Base-by-base conservation (phyloP, 345 rosid genomes). In the Aurinia saxatilis region DNA sequence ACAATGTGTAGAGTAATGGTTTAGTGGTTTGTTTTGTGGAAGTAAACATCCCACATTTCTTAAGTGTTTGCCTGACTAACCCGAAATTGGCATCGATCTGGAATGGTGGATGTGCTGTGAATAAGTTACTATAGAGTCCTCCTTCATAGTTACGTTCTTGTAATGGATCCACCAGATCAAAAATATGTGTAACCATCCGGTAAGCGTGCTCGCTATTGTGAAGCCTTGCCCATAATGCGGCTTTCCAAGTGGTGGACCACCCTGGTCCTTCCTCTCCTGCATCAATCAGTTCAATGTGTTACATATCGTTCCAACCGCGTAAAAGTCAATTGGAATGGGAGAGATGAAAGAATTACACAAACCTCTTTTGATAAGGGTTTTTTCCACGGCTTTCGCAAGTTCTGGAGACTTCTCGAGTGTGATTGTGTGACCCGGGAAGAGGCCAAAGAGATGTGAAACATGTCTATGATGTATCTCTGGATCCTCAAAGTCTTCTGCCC, bases 21-120 rank as follows among this genome's bases (percentile, higher is more conserved):
- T 46, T 36, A 66, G 7, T 33, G 19, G 33, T 1, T 63, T 30
- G 50, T 38, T 6, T 21, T 10, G 48, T 37, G 14, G 9, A 52
- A 54, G 46, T 23, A 21, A 21, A n/a, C 46, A 52, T 53, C 10
- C 42, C 21, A 41, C 34, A 64, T 10, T 4, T 40, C 49, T 50
- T 34, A 8, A 40, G 0, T 30, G 33, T 45, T 55, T 11, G 37
- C 16, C 70, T 77, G 50, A 50, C 81, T 81, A 77, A 93, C 99
- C 97, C 99, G 9, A 85, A 87, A 71, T 93, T 93, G 49, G 92
- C 96, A 65, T 93, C 99, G n/a, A 93, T 93, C 77, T 90, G 97
- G 74, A 93, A 93, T 25, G 99, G 99, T 4, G 99, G 97, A 62
- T 90, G 97, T 8, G 96, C 91, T 7, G 90, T 83, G 73, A 93